phyloP scores from a whole-genome alignment of 257 asterid genomes.

The Scutellaria minor region DNA sequence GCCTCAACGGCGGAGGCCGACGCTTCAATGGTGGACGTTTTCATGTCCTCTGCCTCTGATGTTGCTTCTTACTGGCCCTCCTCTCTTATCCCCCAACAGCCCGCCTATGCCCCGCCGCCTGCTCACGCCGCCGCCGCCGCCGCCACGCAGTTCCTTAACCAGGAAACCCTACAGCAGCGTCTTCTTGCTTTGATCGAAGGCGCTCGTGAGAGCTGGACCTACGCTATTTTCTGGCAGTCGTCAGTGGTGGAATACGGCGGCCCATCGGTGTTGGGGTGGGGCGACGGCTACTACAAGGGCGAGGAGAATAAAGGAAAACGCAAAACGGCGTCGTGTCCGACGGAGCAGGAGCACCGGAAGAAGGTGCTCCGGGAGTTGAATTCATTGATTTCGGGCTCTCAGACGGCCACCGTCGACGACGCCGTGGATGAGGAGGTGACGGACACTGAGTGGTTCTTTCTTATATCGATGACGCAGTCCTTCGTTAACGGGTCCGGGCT shows the following conservation, averaged over 20 bases:
- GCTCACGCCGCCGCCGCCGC: conserved; percentile 17
- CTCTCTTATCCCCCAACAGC: conserved; percentile 18
- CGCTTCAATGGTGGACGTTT: conserved; percentile 57
- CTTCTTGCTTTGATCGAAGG: conserved; percentile 74
- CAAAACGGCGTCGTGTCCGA: conserved; percentile 42
- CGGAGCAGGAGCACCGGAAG: conserved; percentile 78
- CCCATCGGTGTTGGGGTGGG: conserved; percentile 66
- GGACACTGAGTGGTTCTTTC: conserved; percentile 88
- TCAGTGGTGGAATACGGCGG: conserved; percentile 54
- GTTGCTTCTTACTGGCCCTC: conserved; percentile 63
- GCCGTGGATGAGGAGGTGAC: conserved; percentile 86
- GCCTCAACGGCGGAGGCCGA: conserved; percentile 40
- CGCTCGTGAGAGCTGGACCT: conserved; percentile 80
- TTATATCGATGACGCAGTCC: conserved; percentile 82
- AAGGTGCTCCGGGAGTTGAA: conserved; percentile 81
- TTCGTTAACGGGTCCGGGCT: conserved; percentile 70
- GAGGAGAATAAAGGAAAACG: conserved; percentile 60
- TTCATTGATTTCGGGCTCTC: conserved; percentile 67
- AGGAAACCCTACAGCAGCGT: conserved; percentile 80
- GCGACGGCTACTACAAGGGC: conserved; percentile 84
- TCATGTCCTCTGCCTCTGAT: conserved; percentile 59
- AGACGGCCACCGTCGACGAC: conserved; percentile 41
- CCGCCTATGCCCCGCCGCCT: conserved; percentile 31
- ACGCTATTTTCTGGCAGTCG: conserved; percentile 91
- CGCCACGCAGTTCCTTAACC: conserved; percentile 49